phyloP scores from a whole-genome alignment of 306 rosid species.

The Crotalaria pallida region DNA sequence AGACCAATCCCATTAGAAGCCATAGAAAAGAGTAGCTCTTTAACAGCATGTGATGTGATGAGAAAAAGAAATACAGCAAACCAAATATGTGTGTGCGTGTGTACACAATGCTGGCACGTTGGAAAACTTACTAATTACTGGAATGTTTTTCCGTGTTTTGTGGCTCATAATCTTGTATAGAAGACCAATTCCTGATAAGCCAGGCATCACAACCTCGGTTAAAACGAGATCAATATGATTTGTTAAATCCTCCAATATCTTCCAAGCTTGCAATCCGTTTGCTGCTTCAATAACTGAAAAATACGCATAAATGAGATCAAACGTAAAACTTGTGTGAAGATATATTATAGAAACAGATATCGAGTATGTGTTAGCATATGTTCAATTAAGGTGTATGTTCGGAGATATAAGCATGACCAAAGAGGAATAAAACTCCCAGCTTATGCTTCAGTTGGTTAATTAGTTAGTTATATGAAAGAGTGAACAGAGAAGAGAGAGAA shows the following conservation, averaged over 20 bases:
- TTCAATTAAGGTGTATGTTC: neutral
- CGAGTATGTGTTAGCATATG: neutral
- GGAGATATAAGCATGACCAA: neutral
- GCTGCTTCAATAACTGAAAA: conserved; percentile 71
- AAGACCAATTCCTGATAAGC: conserved; percentile 79
- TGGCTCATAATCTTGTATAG: conserved; percentile 82
- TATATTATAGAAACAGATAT: neutral
- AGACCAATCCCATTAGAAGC: conserved; percentile 48
- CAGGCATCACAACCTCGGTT: conserved; percentile 91
- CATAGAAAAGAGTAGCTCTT: conserved; percentile 30
- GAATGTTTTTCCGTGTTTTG: conserved; percentile 67
- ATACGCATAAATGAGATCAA: conserved; percentile 2
- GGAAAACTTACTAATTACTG: conserved; percentile 81
- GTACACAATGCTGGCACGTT: neutral
- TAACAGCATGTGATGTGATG: conserved; percentile 35
- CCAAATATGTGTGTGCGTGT: conserved; percentile 9
- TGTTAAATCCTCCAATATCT: conserved; percentile 71
- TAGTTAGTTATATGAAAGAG: too few relatives aligned
- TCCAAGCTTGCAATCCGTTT: conserved; percentile 91
- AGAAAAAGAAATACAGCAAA: conserved; percentile 30
- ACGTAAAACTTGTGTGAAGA: neutral
- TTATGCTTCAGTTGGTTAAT: too few relatives aligned
- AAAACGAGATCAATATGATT: conserved; percentile 77
- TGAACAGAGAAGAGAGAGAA: too few relatives aligned
- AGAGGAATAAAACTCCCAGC: neutral